A percentile compares a stretch with the other conserved stretches of the same genome.
Evolutionary conservation across 108 stramenopile genomes (phyloP).

Genomic region (Fragilaria radians): DNA sequence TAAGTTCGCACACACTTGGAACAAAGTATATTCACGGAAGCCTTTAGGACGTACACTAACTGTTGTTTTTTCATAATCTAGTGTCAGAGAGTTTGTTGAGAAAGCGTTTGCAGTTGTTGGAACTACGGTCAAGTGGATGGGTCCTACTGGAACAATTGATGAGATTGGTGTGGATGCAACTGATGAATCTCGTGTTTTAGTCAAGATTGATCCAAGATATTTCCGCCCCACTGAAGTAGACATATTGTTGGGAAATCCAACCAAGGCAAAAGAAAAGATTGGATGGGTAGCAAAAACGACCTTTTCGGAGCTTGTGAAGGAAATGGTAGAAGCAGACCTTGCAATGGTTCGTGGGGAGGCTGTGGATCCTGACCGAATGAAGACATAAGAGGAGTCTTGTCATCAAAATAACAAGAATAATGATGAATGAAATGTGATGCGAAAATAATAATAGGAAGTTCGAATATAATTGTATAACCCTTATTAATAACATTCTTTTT

Average conservation of each 20-base stretch:
- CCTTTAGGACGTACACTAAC: neutral
- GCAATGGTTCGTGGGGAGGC: conserved; percentile 72
- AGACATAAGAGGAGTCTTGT: neutral
- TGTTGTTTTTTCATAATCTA: neutral
- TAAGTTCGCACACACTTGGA: neutral
- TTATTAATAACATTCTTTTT: no score
- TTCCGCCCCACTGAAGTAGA: conserved; percentile 99
- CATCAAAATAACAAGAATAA: no score
- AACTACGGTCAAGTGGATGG: conserved; percentile 86
- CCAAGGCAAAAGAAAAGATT: conserved; percentile 89
- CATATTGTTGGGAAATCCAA: conserved; percentile 91
- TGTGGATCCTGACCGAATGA: conserved; percentile 30
- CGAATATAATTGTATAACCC: no score
- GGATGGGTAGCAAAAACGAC: conserved; percentile 85
- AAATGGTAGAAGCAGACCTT: conserved; percentile 94
- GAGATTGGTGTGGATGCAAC: conserved; percentile 90
- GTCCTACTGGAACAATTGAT: conserved; percentile 84
- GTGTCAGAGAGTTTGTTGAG: conserved; percentile 95
- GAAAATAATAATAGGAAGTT: no score
- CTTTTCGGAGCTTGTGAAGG: conserved; percentile 86
- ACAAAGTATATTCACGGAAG: no score
- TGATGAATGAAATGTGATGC: no score
- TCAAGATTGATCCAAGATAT: conserved; percentile 92
- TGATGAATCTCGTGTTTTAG: conserved; percentile 79
- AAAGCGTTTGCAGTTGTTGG: conserved; percentile 84